These are phyloP conservation scores for Scytalidium lignicola DNA, from an alignment of 2,329 filamentous ascomycete species.

Conservation along the genomic window DNA sequence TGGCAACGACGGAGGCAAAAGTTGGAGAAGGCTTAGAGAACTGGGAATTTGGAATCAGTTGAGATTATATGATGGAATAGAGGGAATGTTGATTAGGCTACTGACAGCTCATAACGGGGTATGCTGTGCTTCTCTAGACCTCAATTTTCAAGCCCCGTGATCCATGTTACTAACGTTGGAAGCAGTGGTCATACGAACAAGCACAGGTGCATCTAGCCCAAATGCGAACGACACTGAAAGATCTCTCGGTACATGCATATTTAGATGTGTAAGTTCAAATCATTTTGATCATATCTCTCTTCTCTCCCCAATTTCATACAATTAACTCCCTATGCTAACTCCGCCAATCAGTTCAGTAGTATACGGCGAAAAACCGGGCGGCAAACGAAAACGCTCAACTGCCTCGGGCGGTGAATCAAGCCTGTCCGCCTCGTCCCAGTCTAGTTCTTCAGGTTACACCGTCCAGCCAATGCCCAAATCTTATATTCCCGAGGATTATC, in stretches of 20 bases:
- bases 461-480: background rate
- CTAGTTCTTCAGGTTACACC: background rate
- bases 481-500: background rate
- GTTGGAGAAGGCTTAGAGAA: slow-evolving; percentile 12
- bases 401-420: background rate
- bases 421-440: background rate
- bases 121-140: slow-evolving; percentile 3
- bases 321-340: too few relatives aligned
- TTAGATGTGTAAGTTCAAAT: slow-evolving; percentile 12
- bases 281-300: too few relatives aligned
- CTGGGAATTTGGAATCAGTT: slow-evolving; percentile 16
- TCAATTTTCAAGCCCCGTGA: background rate
- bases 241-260: slow-evolving; percentile 15
- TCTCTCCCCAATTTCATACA: too few relatives aligned
- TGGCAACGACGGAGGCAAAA: slow-evolving; percentile 11
- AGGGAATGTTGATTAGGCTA: slow-evolving; percentile 15
- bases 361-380: background rate
- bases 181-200: slow-evolving; percentile 15
- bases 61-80: slow-evolving; percentile 13
- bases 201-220: slow-evolving; percentile 12
- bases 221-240: slow-evolving; percentile 15
- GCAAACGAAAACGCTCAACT: background rate
- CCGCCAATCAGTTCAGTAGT: background rate
- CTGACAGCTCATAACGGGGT: slow-evolving; percentile 13
- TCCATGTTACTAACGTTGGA: background rate